phyloP scores from a whole-genome alignment of 2,329 filamentous ascomycete genomes.

The Dactylellina sp. region DNA sequence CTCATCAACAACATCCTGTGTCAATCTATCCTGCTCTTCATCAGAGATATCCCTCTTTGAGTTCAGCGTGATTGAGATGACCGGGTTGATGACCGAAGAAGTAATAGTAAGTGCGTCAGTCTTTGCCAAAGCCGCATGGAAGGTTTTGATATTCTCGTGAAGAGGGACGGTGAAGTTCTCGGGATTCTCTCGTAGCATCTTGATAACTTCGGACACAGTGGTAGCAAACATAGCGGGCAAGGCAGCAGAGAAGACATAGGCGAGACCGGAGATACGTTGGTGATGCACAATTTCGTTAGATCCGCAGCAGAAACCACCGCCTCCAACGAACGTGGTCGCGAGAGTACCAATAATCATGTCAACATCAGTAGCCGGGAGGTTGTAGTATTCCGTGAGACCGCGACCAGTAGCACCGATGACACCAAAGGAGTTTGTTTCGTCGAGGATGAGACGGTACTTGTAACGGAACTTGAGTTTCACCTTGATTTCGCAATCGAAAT shows the following conservation, averaged over 20 bases:
- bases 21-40: slow-evolving; percentile 80
- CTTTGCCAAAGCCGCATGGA: slow-evolving; percentile 87
- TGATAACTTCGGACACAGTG: slow-evolving; percentile 92
- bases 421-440: slow-evolving; percentile 98
- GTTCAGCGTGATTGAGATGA: slow-evolving; percentile 44
- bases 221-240: slow-evolving; percentile 93
- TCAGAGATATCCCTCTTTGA: slow-evolving; percentile 32
- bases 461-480: slow-evolving; percentile 94
- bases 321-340: slow-evolving; percentile 87
- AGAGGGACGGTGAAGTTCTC: slow-evolving; percentile 78
- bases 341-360: slow-evolving; percentile 98
- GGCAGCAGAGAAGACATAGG: slow-evolving; percentile 96
- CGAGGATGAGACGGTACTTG: slow-evolving; percentile 97
- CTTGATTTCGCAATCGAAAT: slow-evolving; percentile 64
- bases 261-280: slow-evolving; percentile 89
- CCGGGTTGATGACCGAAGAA: slow-evolving; percentile 39
- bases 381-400: slow-evolving; percentile 94
- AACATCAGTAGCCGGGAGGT: slow-evolving; percentile 90
- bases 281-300: slow-evolving; percentile 92
- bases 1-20: slow-evolving; percentile 97
- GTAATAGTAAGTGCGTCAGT: slow-evolving; percentile 86
- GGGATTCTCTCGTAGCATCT: slow-evolving; percentile 85
- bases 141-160: slow-evolving; percentile 85
- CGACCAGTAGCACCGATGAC: slow-evolving; percentile 90
- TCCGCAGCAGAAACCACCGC: slow-evolving; percentile 95